Percentiles rank a stretch among this genome's conserved stretches.
Conservation (phyloP, 2,329 filamentous ascomycete genomes). For the Alternaria viburni region DNA sequence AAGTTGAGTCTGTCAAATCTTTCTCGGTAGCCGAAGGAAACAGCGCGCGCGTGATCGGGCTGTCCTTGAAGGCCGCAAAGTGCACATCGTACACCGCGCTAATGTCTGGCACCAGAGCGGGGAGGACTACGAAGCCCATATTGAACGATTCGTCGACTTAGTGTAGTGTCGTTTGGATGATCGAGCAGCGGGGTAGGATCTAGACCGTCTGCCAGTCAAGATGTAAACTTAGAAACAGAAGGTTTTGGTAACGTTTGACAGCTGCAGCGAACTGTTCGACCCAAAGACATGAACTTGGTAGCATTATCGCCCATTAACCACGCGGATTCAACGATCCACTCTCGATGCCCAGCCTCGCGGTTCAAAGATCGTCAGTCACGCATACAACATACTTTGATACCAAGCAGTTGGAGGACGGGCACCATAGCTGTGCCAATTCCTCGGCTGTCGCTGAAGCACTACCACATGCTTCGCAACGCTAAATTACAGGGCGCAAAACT, state of each 20-base stretch:
- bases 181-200: not conserved
- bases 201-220: not conserved
- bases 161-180: not conserved
- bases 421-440: not conserved
- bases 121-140: slow-evolving; percentile 51
- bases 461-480: not conserved
- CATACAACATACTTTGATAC: not conserved
- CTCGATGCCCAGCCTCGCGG: not conserved
- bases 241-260: not conserved
- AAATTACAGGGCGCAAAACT: slow-evolving; percentile 1
- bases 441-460: not conserved
- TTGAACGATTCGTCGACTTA: not conserved
- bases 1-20: slow-evolving; percentile 27
- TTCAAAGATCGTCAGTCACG: not conserved
- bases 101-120: slow-evolving; percentile 57
- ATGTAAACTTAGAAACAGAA: not conserved
- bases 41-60: slow-evolving; percentile 52
- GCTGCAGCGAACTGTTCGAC: not conserved
- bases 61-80: slow-evolving; percentile 55
- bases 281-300: not conserved
- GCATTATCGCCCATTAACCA: not conserved
- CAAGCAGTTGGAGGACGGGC: not conserved
- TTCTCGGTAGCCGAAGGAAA: slow-evolving; percentile 45
- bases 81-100: slow-evolving; percentile 56
- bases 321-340: not conserved